Evolutionary conservation across 768 basidiomycete species (phyloP).

Genomic region (Mycena latifolia): DNA sequence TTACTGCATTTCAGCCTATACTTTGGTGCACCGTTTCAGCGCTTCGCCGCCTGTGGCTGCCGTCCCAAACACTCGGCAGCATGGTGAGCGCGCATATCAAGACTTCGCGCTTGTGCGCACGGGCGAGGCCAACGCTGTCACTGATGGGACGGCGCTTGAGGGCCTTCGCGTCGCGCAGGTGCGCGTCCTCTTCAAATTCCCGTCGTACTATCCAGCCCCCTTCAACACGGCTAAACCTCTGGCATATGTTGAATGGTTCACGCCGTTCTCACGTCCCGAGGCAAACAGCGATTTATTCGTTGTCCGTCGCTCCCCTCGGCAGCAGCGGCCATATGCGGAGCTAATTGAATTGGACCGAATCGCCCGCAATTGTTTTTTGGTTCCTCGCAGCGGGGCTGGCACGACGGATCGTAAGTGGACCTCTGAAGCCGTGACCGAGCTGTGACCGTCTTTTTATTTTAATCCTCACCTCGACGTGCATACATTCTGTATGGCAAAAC

Average conservation of each 20-base stretch:
- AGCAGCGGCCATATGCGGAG: background rate
- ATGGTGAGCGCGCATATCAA: background rate
- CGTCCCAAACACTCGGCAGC: background rate
- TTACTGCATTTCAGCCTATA: no score
- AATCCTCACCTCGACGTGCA: slow-evolving; percentile 19
- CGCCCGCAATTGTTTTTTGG: background rate
- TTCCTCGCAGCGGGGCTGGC: background rate
- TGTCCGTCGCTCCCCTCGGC: background rate
- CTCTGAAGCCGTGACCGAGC: slow-evolving; percentile 3
- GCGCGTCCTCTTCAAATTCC: slow-evolving; percentile 31
- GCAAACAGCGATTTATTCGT: background rate
- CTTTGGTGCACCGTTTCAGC: no score
- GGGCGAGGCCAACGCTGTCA: background rate
- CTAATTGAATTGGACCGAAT: background rate
- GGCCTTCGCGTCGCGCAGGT: slow-evolving; percentile 34
- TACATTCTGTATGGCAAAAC: background rate
- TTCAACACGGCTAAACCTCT: background rate
- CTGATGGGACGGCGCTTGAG: slow-evolving; percentile 23
- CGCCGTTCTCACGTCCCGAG: background rate
- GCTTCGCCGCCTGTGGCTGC: background rate
- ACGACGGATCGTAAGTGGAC: slow-evolving; percentile 9
- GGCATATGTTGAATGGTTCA: background rate
- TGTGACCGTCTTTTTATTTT: slow-evolving; percentile 18
- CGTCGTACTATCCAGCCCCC: background rate
- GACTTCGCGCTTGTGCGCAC: background rate